These are phyloP conservation scores for Arctium minus DNA, from an alignment of 129 eudicot genomes.

Conservation along the genomic window DNA sequence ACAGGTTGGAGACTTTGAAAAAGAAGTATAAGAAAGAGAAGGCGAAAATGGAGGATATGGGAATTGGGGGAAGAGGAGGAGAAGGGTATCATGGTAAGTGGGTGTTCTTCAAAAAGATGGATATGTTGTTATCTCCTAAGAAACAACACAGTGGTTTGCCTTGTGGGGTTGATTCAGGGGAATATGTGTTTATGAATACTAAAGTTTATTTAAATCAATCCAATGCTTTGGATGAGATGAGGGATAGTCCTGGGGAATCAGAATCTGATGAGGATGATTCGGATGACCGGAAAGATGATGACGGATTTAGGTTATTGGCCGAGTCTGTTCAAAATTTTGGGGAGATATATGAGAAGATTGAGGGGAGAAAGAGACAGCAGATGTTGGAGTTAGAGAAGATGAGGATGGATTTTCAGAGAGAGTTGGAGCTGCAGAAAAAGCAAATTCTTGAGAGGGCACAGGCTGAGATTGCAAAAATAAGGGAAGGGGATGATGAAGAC, in stretches of 20 bases:
- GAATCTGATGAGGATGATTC: constrained; percentile 58
- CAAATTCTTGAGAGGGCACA: constrained; percentile 78
- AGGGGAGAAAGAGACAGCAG: constrained; percentile 76
- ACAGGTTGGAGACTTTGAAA: constrained; percentile 64
- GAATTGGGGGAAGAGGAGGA: constrained; percentile 44
- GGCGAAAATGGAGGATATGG: constrained; percentile 54
- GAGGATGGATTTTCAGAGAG: constrained; percentile 81
- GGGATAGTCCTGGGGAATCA: constrained; percentile 77
- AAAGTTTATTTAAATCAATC: constrained; percentile 69
- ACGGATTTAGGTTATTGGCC: constrained; percentile 61
- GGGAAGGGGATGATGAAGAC: constrained; percentile 54
- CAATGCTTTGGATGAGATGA: constrained; percentile 88
- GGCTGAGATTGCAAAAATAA: constrained; percentile 70
- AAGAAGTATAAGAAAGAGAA: constrained; percentile 83
- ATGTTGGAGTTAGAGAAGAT: constrained; percentile 88
- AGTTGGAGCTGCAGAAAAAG: constrained; percentile 86
- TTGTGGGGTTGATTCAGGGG: constrained; percentile 95
- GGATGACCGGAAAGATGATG: constrained; percentile 32
- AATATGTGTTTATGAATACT: constrained; percentile 88
- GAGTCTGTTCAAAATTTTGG: constrained; percentile 85
- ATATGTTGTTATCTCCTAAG: constrained; percentile 52
- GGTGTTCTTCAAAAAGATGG: constrained; percentile 85
- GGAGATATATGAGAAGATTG: constrained; percentile 85
- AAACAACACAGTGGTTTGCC: constrained; percentile 69
- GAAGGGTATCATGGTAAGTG: constrained; percentile 51